phyloP scores from a whole-genome alignment of 345 rosid species.

The Physaria fendleri region DNA sequence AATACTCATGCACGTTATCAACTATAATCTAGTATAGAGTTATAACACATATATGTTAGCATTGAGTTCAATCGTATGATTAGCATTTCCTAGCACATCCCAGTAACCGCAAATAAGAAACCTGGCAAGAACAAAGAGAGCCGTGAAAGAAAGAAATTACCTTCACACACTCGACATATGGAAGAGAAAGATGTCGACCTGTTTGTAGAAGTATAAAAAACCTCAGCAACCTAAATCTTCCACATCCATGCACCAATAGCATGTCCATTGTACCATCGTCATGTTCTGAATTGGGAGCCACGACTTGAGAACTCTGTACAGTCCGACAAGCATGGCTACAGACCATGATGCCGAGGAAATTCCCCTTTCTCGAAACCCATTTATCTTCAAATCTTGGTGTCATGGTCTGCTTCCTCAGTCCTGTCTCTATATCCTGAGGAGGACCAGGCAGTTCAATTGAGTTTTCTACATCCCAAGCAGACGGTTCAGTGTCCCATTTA shows the following conservation, averaged over 20 bases:
- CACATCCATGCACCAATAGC: conserved; percentile 87
- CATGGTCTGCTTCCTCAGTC: conserved; percentile 40
- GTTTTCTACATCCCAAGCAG: conserved; percentile 72
- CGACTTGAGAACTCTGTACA: conserved; percentile 95
- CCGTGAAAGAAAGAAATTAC: too few relatives aligned
- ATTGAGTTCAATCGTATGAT: neutral
- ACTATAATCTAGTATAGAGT: neutral
- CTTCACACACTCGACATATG: conserved; percentile 95
- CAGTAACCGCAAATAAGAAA: neutral
- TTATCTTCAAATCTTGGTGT: conserved; percentile 61
- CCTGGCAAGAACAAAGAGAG: too few relatives aligned
- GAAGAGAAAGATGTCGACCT: conserved; percentile 87
- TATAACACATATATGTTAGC: neutral
- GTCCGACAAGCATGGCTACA: conserved; percentile 98
- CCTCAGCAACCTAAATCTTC: conserved; percentile 71
- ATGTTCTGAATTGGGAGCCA: conserved; percentile 86
- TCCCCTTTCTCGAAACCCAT: conserved; percentile 73
- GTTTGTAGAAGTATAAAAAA: conserved; percentile 79
- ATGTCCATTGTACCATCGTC: conserved; percentile 86
- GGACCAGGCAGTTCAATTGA: conserved; percentile 89
- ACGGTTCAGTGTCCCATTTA: conserved; percentile 75
- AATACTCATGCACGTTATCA: neutral
- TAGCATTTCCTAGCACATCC: neutral
- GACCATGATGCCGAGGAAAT: conserved; percentile 81
- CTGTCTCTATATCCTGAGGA: conserved; percentile 60